Evolutionary conservation across 441 rosid species (phyloP).

Genomic region (Jatropha multifida): DNA sequence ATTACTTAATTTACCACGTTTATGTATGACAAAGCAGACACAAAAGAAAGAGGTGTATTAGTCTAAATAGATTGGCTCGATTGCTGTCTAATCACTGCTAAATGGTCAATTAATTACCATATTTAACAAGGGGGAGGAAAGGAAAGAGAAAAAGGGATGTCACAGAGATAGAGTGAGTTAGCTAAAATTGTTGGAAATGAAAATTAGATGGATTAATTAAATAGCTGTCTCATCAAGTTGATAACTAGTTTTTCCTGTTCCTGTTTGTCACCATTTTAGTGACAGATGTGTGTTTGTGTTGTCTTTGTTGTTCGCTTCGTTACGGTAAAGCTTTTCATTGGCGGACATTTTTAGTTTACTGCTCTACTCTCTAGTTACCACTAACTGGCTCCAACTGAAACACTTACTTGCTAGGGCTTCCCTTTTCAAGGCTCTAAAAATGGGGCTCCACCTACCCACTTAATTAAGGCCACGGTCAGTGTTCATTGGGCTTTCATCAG

Average conservation of each 20-base stretch:
- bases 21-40: constrained; percentile 23
- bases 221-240: constrained; percentile 21
- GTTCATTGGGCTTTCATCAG: too few relatives aligned
- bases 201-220: not conserved
- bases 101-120: not conserved
- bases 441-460: too few relatives aligned
- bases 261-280: not conserved
- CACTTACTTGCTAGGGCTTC: too few relatives aligned
- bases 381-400: too few relatives aligned
- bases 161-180: too few relatives aligned
- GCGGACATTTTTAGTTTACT: too few relatives aligned
- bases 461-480: too few relatives aligned
- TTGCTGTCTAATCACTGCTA: not conserved
- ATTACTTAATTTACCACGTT: constrained; percentile 20
- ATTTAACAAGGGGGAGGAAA: not conserved
- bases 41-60: constrained; percentile 1
- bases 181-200: not conserved
- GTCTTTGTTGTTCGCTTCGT: not conserved
- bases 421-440: too few relatives aligned
- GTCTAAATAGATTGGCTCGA: not conserved
- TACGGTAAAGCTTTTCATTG: not conserved
- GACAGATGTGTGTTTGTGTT: not conserved
- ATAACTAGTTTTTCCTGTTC: not conserved
- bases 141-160: not conserved
- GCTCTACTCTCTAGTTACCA: too few relatives aligned